These are phyloP conservation scores for Leucaena leucocephala DNA, from an alignment of 306 rosid species.

Conservation along the genomic window DNA sequence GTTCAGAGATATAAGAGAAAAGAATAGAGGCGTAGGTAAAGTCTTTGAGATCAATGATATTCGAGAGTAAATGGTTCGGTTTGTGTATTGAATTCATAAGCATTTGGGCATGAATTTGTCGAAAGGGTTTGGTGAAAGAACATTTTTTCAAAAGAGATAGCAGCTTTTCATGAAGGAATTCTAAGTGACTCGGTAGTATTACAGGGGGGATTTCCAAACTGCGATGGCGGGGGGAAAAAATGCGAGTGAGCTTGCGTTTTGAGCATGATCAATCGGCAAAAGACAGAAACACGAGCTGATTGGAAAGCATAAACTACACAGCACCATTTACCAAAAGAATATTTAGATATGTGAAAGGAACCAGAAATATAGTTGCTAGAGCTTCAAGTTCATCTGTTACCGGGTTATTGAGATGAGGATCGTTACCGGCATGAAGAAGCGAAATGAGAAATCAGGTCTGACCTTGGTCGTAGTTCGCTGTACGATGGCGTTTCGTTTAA, in stretches of 20 bases:
- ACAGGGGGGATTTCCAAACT: not conserved
- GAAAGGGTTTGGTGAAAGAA: slow-evolving; percentile 44
- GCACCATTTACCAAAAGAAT: not conserved
- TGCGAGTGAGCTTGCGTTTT: not conserved
- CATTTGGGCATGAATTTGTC: slow-evolving; percentile 78
- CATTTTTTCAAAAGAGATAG: slow-evolving; percentile 54
- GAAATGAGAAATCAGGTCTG: not conserved
- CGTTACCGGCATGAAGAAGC: too few species aligned
- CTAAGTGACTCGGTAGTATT: not conserved
- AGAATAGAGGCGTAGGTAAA: slow-evolving; percentile 57
- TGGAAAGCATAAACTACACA: too few species aligned
- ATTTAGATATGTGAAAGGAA: too few species aligned
- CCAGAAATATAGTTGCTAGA: not conserved
- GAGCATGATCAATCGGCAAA: slow-evolving; percentile 5
- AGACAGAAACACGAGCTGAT: not conserved
- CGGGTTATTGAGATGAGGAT: too few species aligned
- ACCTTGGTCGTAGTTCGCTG: not conserved
- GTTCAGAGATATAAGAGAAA: slow-evolving; percentile 58
- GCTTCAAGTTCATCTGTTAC: not conserved
- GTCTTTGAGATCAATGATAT: slow-evolving; percentile 57
- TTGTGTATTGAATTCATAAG: slow-evolving; percentile 56
- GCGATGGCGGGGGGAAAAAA: not conserved
- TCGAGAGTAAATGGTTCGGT: slow-evolving; percentile 72
- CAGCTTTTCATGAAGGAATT: slow-evolving; percentile 31
- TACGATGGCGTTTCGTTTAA: not conserved